phyloP scores from a whole-genome alignment of 2,329 filamentous ascomycete species.

The Emydomyces testavorans region DNA sequence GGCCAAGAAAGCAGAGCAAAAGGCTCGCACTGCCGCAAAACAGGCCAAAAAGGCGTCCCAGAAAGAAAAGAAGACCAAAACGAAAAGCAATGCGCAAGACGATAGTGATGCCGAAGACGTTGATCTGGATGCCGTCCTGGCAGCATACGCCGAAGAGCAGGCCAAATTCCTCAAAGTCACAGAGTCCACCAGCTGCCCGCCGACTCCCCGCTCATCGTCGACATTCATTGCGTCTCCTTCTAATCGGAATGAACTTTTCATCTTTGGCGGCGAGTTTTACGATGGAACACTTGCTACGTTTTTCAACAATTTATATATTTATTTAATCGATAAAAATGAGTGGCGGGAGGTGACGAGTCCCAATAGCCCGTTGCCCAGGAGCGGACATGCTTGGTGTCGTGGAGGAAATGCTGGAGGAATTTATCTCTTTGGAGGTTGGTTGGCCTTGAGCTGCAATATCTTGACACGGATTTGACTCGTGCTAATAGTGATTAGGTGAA shows the following conservation, averaged over 20 bases:
- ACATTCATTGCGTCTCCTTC: constrained; percentile 75
- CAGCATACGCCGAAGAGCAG: constrained; percentile 85
- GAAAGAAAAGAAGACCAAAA: constrained; percentile 69
- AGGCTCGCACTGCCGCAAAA: constrained; percentile 53
- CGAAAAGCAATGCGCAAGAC: constrained; percentile 48
- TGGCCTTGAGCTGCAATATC: not conserved
- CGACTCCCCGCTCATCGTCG: constrained; percentile 65
- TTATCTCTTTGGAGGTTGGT: constrained; percentile 70
- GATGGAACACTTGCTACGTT: constrained; percentile 74
- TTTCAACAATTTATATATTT: constrained; percentile 56
- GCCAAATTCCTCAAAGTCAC: constrained; percentile 91
- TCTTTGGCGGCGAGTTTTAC: constrained; percentile 93
- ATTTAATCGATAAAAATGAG: constrained; percentile 70
- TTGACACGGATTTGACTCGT: not conserved
- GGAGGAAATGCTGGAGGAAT: constrained; percentile 74
- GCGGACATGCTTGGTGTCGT: constrained; percentile 88
- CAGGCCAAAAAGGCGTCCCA: constrained; percentile 69
- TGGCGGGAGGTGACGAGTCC: constrained; percentile 86
- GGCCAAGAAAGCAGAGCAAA: constrained; percentile 45
- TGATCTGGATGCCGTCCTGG: constrained; percentile 84
- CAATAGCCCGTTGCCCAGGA: constrained; percentile 80
- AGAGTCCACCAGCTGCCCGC: constrained; percentile 61
- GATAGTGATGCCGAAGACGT: constrained; percentile 87
- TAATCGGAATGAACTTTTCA: constrained; percentile 74
- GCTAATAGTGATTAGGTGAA: constrained; percentile 44